These are phyloP conservation scores for Tylopilus sp. DNA, from an alignment of 768 basidiomycete genomes.

Conservation along the genomic window DNA sequence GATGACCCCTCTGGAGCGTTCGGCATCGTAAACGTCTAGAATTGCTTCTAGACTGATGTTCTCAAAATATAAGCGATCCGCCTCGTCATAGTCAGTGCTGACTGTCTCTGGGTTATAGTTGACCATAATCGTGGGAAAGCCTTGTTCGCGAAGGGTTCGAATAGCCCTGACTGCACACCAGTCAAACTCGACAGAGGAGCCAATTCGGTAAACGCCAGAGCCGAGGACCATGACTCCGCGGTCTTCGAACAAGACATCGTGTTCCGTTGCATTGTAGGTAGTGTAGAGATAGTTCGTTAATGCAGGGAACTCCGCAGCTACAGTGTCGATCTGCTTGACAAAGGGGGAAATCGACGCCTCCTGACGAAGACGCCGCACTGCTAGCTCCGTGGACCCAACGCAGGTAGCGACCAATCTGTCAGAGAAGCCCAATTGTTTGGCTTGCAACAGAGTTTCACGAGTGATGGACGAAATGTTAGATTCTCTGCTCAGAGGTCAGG, in stretches of 20 bases:
- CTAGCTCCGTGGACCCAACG: conserved; percentile 88
- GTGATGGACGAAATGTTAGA: conserved; percentile 65
- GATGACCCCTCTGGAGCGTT: conserved; percentile 87
- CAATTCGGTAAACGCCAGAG: conserved; percentile 97
- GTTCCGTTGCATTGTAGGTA: conserved; percentile 94
- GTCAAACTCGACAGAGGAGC: conserved; percentile 98
- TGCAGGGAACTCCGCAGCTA: conserved; percentile 98
- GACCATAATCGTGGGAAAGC: conserved; percentile 95
- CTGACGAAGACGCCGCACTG: conserved; percentile 84
- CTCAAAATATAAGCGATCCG: conserved; percentile 97
- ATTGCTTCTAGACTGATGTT: conserved; percentile 97
- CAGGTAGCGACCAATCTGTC: conserved; percentile 84
- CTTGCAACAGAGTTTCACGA: conserved; percentile 61
- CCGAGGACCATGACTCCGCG: conserved; percentile 96
- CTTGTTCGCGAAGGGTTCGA: conserved; percentile 91
- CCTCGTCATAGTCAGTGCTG: conserved; percentile 98
- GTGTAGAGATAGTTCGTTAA: conserved; percentile 99
- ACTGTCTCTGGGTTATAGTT: conserved; percentile 99
- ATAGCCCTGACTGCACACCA: conserved; percentile 99
- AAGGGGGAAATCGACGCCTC: conserved; percentile 82
- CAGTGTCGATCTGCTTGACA: conserved; percentile 98
- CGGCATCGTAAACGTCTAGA: conserved; percentile 92
- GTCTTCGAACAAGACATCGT: conserved; percentile 87
- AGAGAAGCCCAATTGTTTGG: conserved; percentile 95
- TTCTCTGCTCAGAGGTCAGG: conserved; percentile 39